Conservation (phyloP, 1,139 yeast genomes). For the Chernovozyma sophiae-reginae region DNA sequence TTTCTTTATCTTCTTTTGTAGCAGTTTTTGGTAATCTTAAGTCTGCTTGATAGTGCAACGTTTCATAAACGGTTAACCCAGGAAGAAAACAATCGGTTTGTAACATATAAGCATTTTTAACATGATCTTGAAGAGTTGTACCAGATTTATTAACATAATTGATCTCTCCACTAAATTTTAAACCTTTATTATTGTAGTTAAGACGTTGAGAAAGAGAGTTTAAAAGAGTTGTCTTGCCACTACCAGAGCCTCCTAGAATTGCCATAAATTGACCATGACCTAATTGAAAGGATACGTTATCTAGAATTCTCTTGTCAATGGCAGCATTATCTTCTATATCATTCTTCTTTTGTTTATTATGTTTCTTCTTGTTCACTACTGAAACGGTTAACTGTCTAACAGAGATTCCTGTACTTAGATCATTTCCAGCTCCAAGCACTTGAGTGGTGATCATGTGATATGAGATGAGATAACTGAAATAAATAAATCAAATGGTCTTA, state of each 20-base stretch:
- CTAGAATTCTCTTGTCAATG: constrained; percentile 20
- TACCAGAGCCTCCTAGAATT: constrained; percentile 81
- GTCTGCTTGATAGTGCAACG: constrained; percentile 67
- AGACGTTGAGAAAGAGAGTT: constrained; percentile 68
- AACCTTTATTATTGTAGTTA: constrained; percentile 27
- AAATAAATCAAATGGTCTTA: too few relatives aligned
- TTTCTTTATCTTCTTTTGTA: constrained; percentile 35
- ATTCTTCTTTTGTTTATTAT: too few relatives aligned
- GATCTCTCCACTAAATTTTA: constrained; percentile 30
- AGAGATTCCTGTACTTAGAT: constrained; percentile 21
- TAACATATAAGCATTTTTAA: constrained; percentile 64
- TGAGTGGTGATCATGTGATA: background rate
- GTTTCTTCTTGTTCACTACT: constrained; percentile 15
- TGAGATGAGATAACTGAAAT: too few relatives aligned
- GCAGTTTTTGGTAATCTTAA: constrained; percentile 49
- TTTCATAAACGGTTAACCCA: constrained; percentile 67
- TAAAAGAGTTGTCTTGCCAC: constrained; percentile 80
- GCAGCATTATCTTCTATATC: constrained; percentile 1
- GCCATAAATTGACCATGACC: constrained; percentile 56
- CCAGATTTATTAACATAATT: constrained; percentile 12
- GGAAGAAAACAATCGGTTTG: constrained; percentile 77
- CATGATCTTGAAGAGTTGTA: constrained; percentile 11
- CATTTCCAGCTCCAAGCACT: background rate
- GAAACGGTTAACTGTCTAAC: constrained; percentile 30
- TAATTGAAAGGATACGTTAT: constrained; percentile 52